phyloP scores from a whole-genome alignment of 2,329 filamentous ascomycete species.

The Davidsoniella neocaledoniae region DNA sequence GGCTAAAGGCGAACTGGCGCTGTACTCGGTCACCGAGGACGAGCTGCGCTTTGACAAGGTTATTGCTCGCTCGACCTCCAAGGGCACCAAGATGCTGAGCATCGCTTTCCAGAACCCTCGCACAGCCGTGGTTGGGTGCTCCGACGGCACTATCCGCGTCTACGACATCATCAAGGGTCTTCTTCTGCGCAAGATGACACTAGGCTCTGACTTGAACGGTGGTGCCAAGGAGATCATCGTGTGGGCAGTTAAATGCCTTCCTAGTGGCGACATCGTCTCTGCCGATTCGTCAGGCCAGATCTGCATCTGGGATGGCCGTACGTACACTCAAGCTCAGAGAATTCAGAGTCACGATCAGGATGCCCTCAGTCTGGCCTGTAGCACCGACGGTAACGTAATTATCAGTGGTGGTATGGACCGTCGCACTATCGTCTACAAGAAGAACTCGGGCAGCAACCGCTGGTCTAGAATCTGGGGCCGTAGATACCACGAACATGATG shows the following conservation, averaged over 20 bases:
- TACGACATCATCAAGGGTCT: constrained; percentile 71
- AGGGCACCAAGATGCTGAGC: constrained; percentile 78
- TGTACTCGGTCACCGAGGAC: constrained; percentile 73
- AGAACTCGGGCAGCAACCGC: constrained; percentile 40
- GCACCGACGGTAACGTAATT: constrained; percentile 62
- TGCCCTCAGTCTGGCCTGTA: constrained; percentile 72
- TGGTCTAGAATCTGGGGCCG: constrained; percentile 82
- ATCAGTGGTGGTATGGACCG: constrained; percentile 87
- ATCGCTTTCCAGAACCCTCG: constrained; percentile 77
- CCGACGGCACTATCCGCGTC: constrained; percentile 86
- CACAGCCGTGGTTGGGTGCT: constrained; percentile 75
- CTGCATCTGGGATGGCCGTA: constrained; percentile 84
- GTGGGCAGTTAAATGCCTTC: constrained; percentile 81
- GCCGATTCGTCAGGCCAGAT: constrained; percentile 91
- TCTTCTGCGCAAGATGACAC: constrained; percentile 63
- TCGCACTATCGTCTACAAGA: constrained; percentile 67
- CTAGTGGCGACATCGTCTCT: constrained; percentile 79
- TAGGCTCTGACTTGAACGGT: constrained; percentile 61
- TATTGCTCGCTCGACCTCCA: constrained; percentile 58
- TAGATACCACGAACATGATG: constrained; percentile 81
- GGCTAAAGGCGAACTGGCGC: constrained; percentile 73
- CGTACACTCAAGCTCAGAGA: constrained; percentile 73
- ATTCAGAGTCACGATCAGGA: constrained; percentile 80
- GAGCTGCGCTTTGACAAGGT: constrained; percentile 67
- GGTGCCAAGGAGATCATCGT: constrained; percentile 75